Evolutionary conservation across 208 protist genomes (phyloP).

Genomic region (Leishmania major): DNA sequence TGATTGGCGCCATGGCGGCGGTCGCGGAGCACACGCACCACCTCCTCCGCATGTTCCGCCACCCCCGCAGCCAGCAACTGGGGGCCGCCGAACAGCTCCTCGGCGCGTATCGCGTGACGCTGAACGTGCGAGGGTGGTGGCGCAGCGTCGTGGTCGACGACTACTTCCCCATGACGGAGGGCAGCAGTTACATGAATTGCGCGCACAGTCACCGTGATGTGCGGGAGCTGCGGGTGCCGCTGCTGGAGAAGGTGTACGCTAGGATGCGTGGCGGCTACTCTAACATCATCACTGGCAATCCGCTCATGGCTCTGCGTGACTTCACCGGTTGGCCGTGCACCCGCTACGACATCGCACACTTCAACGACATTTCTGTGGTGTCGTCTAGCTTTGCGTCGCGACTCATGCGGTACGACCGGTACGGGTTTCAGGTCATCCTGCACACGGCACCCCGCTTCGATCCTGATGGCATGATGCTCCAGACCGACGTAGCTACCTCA

Average conservation of each 20-base stretch:
- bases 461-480: not conserved
- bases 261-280: constrained; percentile 71
- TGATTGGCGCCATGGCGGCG: constrained; percentile 61
- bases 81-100: constrained; percentile 37
- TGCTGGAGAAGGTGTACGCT: constrained; percentile 85
- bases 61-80: constrained; percentile 12
- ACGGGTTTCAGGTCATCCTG: constrained; percentile 29
- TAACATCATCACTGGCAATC: constrained; percentile 63
- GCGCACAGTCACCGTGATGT: constrained; percentile 47
- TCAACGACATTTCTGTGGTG: constrained; percentile 22
- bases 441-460: constrained; percentile 23
- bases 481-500: not conserved
- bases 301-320: constrained; percentile 56
- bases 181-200: constrained; percentile 35
- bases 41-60: constrained; percentile 38
- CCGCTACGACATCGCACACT: constrained; percentile 38
- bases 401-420: constrained; percentile 20
- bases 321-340: constrained; percentile 53
- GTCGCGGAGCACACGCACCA: constrained; percentile 44
- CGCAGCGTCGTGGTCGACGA: constrained; percentile 72
- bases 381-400: constrained; percentile 29
- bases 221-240: constrained; percentile 74
- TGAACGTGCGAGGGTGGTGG: constrained; percentile 80
- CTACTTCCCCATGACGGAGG: constrained; percentile 51
- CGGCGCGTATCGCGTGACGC: constrained; percentile 64